Evolutionary conservation across 345 rosid genomes (phyloP).

Genomic region (Microcos paniculata): DNA sequence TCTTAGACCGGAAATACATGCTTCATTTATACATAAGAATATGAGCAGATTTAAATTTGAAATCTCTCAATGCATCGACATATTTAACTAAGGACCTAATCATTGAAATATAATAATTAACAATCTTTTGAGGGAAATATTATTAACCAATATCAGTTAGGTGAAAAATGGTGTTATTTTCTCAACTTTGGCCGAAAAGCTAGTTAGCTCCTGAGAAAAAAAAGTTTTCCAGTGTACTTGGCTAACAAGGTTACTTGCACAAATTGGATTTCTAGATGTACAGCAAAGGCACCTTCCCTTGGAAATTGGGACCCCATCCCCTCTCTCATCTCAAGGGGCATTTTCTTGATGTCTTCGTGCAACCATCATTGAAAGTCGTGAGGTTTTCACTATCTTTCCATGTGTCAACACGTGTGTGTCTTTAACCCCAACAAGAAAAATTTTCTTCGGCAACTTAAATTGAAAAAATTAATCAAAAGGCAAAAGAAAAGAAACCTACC

Average conservation of each 20-base stretch:
- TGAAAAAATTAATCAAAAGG: neutral
- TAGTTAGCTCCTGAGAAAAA: neutral
- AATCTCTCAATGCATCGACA: too few species aligned
- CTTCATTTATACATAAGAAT: neutral
- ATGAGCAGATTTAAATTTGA: neutral
- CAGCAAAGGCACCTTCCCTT: neutral
- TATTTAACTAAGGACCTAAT: too few species aligned
- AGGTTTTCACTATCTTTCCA: slow-evolving; percentile 1
- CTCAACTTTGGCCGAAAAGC: too few species aligned
- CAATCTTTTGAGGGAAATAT: too few species aligned
- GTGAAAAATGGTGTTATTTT: neutral
- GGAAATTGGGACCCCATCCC: neutral
- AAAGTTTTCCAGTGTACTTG: neutral
- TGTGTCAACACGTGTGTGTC: slow-evolving; percentile 14
- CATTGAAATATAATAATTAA: too few species aligned
- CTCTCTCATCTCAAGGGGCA: neutral
- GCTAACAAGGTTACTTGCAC: neutral
- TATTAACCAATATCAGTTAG: neutral
- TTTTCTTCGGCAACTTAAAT: slow-evolving; percentile 4
- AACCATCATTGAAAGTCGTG: slow-evolving; percentile 2
- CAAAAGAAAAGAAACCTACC: neutral
- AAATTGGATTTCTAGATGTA: neutral
- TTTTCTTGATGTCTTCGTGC: neutral
- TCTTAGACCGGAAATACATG: too few species aligned
- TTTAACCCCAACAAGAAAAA: neutral